Conservation (phyloP, 164 flowering plant genomes). For the Paratinospora sagittata region DNA sequence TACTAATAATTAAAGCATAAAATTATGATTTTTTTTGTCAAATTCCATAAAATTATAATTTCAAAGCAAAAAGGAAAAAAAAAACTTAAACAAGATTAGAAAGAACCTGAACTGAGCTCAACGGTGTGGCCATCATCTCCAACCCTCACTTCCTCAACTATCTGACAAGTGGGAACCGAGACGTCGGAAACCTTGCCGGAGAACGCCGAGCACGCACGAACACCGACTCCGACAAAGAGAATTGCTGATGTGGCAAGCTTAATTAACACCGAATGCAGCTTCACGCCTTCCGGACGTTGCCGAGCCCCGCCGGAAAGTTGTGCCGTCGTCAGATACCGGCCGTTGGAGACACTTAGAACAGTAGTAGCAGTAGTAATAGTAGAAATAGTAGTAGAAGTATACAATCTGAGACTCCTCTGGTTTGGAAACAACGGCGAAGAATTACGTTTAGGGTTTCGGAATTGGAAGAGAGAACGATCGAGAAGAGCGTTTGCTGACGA, state of each 20-base stretch:
- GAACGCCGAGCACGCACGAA: conserved; percentile 12
- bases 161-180: conserved; percentile 1
- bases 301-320: neutral
- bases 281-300: conserved; percentile 5
- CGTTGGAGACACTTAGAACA: neutral
- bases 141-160: conserved; percentile 10
- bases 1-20: no score
- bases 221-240: conserved; percentile 19
- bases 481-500: neutral
- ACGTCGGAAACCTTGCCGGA: conserved; percentile 5
- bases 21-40: no score
- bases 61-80: no score
- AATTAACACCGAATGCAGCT: conserved; percentile 12
- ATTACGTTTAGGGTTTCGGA: conserved; percentile 14
- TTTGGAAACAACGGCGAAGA: neutral
- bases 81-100: no score
- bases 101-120: conserved; percentile 4
- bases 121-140: neutral
- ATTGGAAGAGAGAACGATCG: neutral
- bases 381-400: no score
- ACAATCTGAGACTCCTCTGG: conserved; percentile 2
- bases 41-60: no score
- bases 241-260: conserved; percentile 22
- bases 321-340: neutral
- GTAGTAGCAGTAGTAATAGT: neutral